Conservation (phyloP, 2,329 filamentous ascomycete species). For the Nemania serpens region DNA sequence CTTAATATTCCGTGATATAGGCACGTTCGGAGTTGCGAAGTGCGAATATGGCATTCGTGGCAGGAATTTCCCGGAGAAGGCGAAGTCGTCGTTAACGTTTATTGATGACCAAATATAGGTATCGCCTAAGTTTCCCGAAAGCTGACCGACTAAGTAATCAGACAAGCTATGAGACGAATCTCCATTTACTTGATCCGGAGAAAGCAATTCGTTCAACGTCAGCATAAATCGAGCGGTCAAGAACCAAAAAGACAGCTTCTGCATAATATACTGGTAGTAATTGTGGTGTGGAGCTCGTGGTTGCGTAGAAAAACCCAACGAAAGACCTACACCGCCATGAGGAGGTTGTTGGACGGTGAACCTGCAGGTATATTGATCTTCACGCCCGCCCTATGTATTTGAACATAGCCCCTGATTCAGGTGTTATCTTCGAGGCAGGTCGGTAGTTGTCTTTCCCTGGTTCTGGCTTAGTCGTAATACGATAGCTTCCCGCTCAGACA, state of each 20-base stretch:
- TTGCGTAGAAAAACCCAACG: too few species aligned
- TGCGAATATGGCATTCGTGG: not conserved
- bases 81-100: not conserved
- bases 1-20: not conserved
- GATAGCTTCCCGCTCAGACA: not conserved
- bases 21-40: not conserved
- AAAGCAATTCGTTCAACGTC: not conserved
- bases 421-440: not conserved
- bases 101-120: not conserved
- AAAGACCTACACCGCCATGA: not conserved
- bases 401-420: not conserved
- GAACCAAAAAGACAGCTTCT: not conserved
- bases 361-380: not conserved
- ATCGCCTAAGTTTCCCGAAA: not conserved
- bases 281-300: too few species aligned
- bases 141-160: not conserved
- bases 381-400: not conserved
- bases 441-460: not conserved
- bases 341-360: not conserved
- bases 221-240: not conserved
- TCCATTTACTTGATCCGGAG: not conserved
- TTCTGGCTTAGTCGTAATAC: constrained; percentile 4
- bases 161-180: not conserved
- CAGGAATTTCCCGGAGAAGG: not conserved
- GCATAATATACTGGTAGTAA: not conserved